phyloP scores from a whole-genome alignment of 768 basidiomycete species.

The Brasilioporus rufonigricans region DNA sequence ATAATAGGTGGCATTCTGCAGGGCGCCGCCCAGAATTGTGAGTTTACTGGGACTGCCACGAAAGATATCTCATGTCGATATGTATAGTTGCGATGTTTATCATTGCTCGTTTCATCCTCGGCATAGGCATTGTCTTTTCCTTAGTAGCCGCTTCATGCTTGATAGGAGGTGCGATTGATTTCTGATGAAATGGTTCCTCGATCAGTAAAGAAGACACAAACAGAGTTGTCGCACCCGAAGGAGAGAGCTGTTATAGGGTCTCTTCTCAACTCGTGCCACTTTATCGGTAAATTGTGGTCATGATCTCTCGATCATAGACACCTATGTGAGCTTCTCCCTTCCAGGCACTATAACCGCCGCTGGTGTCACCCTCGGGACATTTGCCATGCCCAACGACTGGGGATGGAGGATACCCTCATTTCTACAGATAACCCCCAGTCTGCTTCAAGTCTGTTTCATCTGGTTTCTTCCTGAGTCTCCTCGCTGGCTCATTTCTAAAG shows the following conservation, averaged over 20 bases:
- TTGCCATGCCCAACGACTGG: slow-evolving; percentile 55
- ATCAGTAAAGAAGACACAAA: no score
- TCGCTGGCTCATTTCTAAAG: slow-evolving; percentile 59
- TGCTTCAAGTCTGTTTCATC: slow-evolving; percentile 52
- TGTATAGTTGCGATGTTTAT: slow-evolving; percentile 6
- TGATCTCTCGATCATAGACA: no score
- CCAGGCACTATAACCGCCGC: slow-evolving; percentile 36
- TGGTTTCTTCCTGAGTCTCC: slow-evolving; percentile 62
- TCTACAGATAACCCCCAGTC: slow-evolving; percentile 52
- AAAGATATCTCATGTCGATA: background rate
- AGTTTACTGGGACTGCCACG: no score
- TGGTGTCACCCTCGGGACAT: slow-evolving; percentile 58
- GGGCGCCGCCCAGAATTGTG: background rate
- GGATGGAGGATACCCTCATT: slow-evolving; percentile 63
- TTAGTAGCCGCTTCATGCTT: slow-evolving; percentile 20
- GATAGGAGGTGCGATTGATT: slow-evolving; percentile 22
- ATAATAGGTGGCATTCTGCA: slow-evolving; percentile 13
- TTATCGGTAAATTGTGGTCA: slow-evolving; percentile 2
- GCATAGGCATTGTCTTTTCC: slow-evolving; percentile 11
- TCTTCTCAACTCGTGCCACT: background rate
- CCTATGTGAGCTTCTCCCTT: no score
- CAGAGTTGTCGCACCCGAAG: slow-evolving; percentile 18
- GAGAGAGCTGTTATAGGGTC: slow-evolving; percentile 4
- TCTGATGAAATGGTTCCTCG: no score
- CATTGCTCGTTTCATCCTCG: slow-evolving; percentile 17